Base-by-base conservation (phyloP, 345 rosid genomes). In the Corchorus capsularis region DNA sequence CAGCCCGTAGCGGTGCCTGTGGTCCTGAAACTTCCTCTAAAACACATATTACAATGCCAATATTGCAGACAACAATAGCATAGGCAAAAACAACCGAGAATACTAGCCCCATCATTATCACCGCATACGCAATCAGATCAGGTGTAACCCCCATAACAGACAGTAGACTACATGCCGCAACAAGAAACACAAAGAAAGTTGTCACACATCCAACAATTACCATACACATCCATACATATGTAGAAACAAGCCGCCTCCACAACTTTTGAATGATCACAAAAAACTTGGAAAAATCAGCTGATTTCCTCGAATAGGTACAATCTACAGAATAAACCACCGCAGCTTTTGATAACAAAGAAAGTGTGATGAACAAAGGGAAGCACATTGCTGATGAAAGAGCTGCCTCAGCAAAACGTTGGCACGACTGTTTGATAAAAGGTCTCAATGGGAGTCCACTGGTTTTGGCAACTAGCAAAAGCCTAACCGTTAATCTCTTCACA, bases 1-100 rank as follows among this genome's bases (percentile, higher is more conserved):
- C 86, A 0, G 98, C 87, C 73, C 87, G 86, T 39, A 86, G 85
- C 88, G 91, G 82, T 3, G 99, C 96, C 79, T 55, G 86, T 4
- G 87, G 86, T 27, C 97, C 97, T 0, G 97, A 93, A 63, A 92
- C 96, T 81, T 95, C 97, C 82, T 92, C 99, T 78, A 95, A 85
- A 17, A 93, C 92, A 11, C 87, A 89, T 13, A 95, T 85, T 13
- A 93, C 94, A 0, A 92, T 82, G 0, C 92, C 96, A 8, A 90
- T 81, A 75, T 87, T 93, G 84, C 96, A 92, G 14, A 95, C 82
- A 3, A 95, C 87, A 10, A 90, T 82, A 2, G 87, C 92, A 66
- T 92, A 85, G 0, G 98, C 99, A 55, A 93, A 95, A 64, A 88
- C 90, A n/a, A 93, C 87, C 0, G 99, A 93, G 91, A 95, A 93